Base-by-base conservation (phyloP, 2,329 filamentous ascomycete genomes). In the Aplosporella prunicola region DNA sequence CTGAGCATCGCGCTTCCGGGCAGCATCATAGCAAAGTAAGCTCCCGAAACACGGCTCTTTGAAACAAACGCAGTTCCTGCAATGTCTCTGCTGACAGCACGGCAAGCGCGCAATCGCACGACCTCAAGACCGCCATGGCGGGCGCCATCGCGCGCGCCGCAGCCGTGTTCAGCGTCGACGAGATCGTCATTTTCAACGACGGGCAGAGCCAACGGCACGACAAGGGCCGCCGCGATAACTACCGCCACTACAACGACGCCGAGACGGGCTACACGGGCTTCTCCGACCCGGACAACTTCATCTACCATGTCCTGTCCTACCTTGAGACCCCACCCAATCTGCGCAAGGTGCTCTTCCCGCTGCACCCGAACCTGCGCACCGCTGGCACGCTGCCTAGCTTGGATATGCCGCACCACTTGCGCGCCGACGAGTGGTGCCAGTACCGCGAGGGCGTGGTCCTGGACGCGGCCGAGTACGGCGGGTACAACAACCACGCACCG, bases 251-350 rank as follows among this genome's bases (percentile, higher is more conserved):
- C 47, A 64, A 67, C 34, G 58, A 67, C 32, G 61, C 68, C 32
- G 61, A 63, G 43, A 70, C 36, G 9, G 23, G 11, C 18, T 40
- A 40, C 26, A 35, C 38, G 8, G 38, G 38, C 15, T 40, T 34
- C 22, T 35, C 38, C 10, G 80, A 91, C 51, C 84, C 84, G 1
- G 78, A 78, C 41, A 80, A 88, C 61, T 93, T 89, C 61, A 69
- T 93, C 15, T 72, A 76, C 34, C 85, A 91, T 52, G 63, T 93
- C 5, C 67, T 93, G 6, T 79, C 75, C 42, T 93, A 87, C 60
- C 74, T 93, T 43, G 86, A 93, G 59, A 82, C 82, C 4, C 86
- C 86, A 20, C 83, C 85, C 1, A 81, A 91, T 59, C 77, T 93
- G 61, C 77, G 83, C 49, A 79, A 78, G 54, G 62, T 70, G 2